A percentile compares a stretch with the other conserved stretches of the same genome.
These are phyloP conservation scores for Xylariales sp. DNA, from an alignment of 2,329 filamentous ascomycete species.

Conservation along the genomic window DNA sequence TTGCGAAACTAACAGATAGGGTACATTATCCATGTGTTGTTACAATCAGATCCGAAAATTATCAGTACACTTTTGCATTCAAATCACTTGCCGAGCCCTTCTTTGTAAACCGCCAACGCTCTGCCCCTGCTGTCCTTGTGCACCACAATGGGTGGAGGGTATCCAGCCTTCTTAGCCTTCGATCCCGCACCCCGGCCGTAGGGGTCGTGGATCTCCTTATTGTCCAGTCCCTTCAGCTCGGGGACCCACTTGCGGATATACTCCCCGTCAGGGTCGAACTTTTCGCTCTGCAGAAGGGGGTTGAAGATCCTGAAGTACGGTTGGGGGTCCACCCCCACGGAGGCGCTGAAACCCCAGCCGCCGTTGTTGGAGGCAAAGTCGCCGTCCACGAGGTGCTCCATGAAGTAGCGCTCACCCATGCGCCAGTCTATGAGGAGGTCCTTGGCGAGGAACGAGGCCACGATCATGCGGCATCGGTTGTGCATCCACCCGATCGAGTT, in stretches of 20 bases:
- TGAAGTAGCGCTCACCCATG: slow-evolving; percentile 76
- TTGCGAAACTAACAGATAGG: no score
- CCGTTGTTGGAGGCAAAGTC: slow-evolving; percentile 77
- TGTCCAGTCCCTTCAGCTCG: slow-evolving; percentile 61
- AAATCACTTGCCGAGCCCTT: slow-evolving; percentile 50
- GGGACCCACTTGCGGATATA: slow-evolving; percentile 83
- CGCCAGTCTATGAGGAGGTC: slow-evolving; percentile 82
- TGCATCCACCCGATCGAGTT: slow-evolving; percentile 71
- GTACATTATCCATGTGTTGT: no score
- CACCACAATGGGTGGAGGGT: slow-evolving; percentile 70
- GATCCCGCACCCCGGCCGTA: slow-evolving; percentile 60
- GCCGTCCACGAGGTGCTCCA: slow-evolving; percentile 74
- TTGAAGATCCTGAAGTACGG: slow-evolving; percentile 93
- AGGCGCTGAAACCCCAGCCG: slow-evolving; percentile 48
- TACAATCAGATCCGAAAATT: no score
- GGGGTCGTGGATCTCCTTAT: slow-evolving; percentile 75
- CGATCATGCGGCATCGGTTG: slow-evolving; percentile 81
- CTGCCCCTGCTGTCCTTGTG: slow-evolving; percentile 66
- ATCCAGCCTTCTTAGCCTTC: slow-evolving; percentile 61
- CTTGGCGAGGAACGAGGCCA: slow-evolving; percentile 75
- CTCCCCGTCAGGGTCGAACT: slow-evolving; percentile 72
- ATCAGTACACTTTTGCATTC: no score
- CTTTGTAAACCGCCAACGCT: slow-evolving; percentile 68
- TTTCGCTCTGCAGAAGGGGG: slow-evolving; percentile 77
- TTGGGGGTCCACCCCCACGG: slow-evolving; percentile 69